phyloP scores from a whole-genome alignment of 176 grass and related monocot species.

The Dactylis glomerata region DNA sequence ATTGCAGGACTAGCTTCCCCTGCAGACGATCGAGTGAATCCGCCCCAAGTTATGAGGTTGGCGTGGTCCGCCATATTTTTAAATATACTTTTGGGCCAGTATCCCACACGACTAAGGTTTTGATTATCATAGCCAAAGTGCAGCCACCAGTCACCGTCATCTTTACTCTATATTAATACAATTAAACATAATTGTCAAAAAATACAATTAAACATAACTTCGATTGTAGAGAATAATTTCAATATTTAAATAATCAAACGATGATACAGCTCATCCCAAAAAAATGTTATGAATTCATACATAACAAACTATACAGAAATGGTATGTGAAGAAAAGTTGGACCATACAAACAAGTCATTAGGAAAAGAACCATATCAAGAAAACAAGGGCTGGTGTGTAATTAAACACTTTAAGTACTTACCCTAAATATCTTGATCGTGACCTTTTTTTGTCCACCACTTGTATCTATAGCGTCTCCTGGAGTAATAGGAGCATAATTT shows the following conservation, averaged over 20 bases:
- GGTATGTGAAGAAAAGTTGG: background rate
- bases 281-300: background rate
- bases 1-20: slow-evolving; percentile 8
- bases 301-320: background rate
- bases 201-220: background rate
- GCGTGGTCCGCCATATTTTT: background rate
- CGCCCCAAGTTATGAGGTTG: background rate
- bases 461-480: background rate
- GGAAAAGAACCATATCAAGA: background rate
- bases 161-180: background rate
- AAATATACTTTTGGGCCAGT: slow-evolving; percentile 4
- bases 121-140: background rate
- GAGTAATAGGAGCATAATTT: slow-evolving; percentile 18
- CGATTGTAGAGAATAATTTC: background rate
- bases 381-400: background rate
- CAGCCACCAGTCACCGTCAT: background rate
- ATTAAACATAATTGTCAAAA: background rate
- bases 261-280: background rate
- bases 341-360: background rate
- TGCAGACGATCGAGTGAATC: background rate
- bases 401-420: background rate
- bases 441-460: background rate
- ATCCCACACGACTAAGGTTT: background rate
- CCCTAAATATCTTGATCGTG: slow-evolving; percentile 24
- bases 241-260: background rate